Conservation (phyloP, 768 basidiomycete species). For the Porphyrellus cyaneotinctus region DNA sequence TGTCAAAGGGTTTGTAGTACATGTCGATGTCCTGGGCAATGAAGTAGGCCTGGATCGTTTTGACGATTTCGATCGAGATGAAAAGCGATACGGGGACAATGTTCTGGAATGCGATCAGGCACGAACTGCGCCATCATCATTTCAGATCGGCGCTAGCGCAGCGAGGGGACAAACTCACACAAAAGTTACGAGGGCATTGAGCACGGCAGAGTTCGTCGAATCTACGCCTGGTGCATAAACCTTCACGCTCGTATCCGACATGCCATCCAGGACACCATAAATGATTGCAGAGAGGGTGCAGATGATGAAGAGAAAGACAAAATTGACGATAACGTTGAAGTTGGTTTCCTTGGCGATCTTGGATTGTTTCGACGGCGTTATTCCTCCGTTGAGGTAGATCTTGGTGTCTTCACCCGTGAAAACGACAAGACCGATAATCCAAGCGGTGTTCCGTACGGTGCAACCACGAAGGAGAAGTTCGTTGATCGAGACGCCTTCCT, state of each 20-base stretch:
- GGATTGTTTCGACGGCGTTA: slow-evolving; percentile 92
- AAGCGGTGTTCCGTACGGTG: slow-evolving; percentile 81
- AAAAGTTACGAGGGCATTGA: slow-evolving; percentile 87
- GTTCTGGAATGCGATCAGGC: slow-evolving; percentile 95
- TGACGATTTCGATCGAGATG: slow-evolving; percentile 97
- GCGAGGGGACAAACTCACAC: slow-evolving; percentile 53
- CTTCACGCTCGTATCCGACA: slow-evolving; percentile 58
- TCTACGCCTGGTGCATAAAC: slow-evolving; percentile 69
- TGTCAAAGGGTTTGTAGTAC: slow-evolving; percentile 87
- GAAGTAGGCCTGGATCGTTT: slow-evolving; percentile 96
- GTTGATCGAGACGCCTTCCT: slow-evolving; percentile 81
- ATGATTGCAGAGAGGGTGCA: slow-evolving; percentile 73
- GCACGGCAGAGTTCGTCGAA: slow-evolving; percentile 51
- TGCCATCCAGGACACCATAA: slow-evolving; percentile 66
- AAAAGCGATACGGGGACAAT: slow-evolving; percentile 94
- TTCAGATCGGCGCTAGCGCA: slow-evolving; percentile 1
- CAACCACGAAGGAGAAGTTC: slow-evolving; percentile 91
- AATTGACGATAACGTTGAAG: slow-evolving; percentile 96
- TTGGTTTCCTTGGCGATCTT: slow-evolving; percentile 99
- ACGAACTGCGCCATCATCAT: slow-evolving; percentile 52
- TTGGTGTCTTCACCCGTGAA: slow-evolving; percentile 93
- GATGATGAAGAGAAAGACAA: slow-evolving; percentile 70
- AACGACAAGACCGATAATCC: slow-evolving; percentile 91
- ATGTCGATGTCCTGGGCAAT: slow-evolving; percentile 95
- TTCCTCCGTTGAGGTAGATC: slow-evolving; percentile 89